Percentiles rank a stretch among this genome's conserved stretches.
Evolutionary conservation across 192 early-diverging fungal species (phyloP).

Genomic region (Thoreauomyces humboldtii): DNA sequence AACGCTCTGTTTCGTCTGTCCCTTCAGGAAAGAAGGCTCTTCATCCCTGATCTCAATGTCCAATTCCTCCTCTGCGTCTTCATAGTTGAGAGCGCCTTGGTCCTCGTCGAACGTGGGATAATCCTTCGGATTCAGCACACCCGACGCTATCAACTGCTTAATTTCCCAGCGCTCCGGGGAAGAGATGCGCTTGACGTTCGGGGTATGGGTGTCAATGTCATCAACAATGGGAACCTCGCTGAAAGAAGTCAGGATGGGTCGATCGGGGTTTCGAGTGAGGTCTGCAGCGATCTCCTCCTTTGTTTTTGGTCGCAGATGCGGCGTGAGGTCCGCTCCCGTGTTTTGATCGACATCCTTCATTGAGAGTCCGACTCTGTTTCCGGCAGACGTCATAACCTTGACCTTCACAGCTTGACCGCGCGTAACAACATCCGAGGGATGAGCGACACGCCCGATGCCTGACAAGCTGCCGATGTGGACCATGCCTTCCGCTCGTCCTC

Average conservation of each 20-base stretch:
- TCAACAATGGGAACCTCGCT: conserved; percentile 44
- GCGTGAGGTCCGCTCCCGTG: conserved; percentile 86
- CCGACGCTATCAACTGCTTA: conserved; percentile 95
- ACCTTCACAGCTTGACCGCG: conserved; percentile 84
- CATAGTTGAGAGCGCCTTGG: conserved; percentile 70
- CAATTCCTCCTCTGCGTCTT: conserved; percentile 91
- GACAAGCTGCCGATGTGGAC: conserved; percentile 80
- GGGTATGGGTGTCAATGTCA: conserved; percentile 34
- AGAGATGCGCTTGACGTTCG: conserved; percentile 73
- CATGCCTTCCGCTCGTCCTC: conserved; percentile 79
- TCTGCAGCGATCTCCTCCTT: conserved; percentile 65
- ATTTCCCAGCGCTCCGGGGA: conserved; percentile 97
- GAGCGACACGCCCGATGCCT: conserved; percentile 61
- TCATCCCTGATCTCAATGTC: conserved; percentile 97
- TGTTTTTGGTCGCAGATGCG: conserved; percentile 68
- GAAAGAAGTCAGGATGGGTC: conserved; percentile 56
- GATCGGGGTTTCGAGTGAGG: conserved; percentile 61
- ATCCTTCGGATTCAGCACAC: conserved; percentile 79
- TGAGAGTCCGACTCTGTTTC: conserved; percentile 77
- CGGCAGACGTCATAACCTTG: conserved; percentile 90
- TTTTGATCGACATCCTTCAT: conserved; percentile 97
- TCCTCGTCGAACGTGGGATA: conserved; percentile 91
- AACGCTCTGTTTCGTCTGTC: conserved; percentile 81
- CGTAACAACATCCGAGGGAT: conserved; percentile 84
- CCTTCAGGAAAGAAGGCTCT: conserved; percentile 91